Evolutionary conservation across 306 rosid species (phyloP).

Genomic region (Pterocarpus macrocarpus): DNA sequence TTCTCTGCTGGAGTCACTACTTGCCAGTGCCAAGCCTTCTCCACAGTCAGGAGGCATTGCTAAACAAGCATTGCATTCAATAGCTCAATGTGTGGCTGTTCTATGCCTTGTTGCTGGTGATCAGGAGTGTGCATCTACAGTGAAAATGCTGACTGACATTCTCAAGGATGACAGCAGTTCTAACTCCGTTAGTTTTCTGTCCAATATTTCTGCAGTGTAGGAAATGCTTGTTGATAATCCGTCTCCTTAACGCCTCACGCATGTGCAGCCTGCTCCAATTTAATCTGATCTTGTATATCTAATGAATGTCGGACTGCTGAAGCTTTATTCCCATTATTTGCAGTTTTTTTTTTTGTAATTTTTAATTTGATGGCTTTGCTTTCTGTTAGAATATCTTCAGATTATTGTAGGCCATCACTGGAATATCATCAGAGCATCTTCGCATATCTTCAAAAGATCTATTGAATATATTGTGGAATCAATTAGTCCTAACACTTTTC

Average conservation of each 20-base stretch:
- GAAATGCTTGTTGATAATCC: slow-evolving; percentile 30
- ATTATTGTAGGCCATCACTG: slow-evolving; percentile 7
- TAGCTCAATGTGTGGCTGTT: slow-evolving; percentile 97
- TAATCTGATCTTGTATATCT: slow-evolving; percentile 30
- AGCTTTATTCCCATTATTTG: slow-evolving; percentile 19
- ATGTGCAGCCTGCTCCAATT: not conserved
- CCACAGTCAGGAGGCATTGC: slow-evolving; percentile 98
- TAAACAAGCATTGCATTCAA: slow-evolving; percentile 94
- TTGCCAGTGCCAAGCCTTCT: slow-evolving; percentile 91
- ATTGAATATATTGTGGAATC: slow-evolving; percentile 7
- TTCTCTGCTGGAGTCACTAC: slow-evolving; percentile 87
- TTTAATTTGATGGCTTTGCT: slow-evolving; percentile 19
- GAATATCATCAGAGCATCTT: not conserved
- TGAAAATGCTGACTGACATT: slow-evolving; percentile 90
- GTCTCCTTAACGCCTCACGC: slow-evolving; percentile 7
- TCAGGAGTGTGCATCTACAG: slow-evolving; percentile 87
- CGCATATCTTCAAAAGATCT: not conserved
- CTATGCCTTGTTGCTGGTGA: slow-evolving; percentile 98
- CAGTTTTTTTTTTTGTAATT: not conserved
- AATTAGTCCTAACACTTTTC: slow-evolving; percentile 3
- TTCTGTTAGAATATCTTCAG: not conserved
- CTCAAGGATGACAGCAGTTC: slow-evolving; percentile 83
- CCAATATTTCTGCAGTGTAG: not conserved
- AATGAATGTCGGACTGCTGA: slow-evolving; percentile 27
- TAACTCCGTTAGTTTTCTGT: slow-evolving; percentile 69